Evolutionary conservation across 139 green algal species (phyloP), one percentile per base, ranked within the genome.

Genomic region (Monoraphidium neglectum): DNA sequence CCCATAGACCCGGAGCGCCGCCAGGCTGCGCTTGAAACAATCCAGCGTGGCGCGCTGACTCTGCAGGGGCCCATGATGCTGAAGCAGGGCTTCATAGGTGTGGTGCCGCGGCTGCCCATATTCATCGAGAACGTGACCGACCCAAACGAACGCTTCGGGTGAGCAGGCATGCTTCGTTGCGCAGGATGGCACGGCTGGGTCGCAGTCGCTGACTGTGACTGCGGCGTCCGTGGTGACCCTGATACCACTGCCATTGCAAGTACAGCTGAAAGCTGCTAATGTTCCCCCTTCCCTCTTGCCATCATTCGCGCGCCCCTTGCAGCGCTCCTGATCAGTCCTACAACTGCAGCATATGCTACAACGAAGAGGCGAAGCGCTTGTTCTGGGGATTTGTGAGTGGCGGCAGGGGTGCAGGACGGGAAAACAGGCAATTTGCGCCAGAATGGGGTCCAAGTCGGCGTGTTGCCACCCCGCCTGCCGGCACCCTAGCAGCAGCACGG

Each of bases 311-410:
- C 28, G n/a, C 28, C 38, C 15, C 30, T 24, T 68, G 56, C 70
- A 77, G 70, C 3, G 70, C 70, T 2, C 70, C 70, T 30, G 33
- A 28, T 4, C 6, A n/a, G 43, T 13, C 32, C 10, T 69, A 68
- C 37, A 30, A 69, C 56, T 74, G 68, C 46, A 24, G 32, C 49
- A 63, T 74, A 15, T 74, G 68, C 32, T 74, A 53, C n/a, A 68
- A 69, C 38, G 23, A 37, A 26, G 54, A n/a, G 6, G 57, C 38
- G 12, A 36, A 38, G 8, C 66, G 23, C 15, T 28, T 38, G 37
- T 77, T 77, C 36, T 77, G 70, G 70, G 70, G 70, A 33, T 77
- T 77, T 77, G 70, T 68, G 35, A n/a, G n/a, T n/a, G n/a, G n/a
- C n/a, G n/a, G n/a, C n/a, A n/a, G n/a, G n/a, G n/a, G n/a, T n/a